Evolutionary conservation across 2,329 filamentous ascomycete genomes (phyloP).

Genomic region (Juglanconis oblonga): DNA sequence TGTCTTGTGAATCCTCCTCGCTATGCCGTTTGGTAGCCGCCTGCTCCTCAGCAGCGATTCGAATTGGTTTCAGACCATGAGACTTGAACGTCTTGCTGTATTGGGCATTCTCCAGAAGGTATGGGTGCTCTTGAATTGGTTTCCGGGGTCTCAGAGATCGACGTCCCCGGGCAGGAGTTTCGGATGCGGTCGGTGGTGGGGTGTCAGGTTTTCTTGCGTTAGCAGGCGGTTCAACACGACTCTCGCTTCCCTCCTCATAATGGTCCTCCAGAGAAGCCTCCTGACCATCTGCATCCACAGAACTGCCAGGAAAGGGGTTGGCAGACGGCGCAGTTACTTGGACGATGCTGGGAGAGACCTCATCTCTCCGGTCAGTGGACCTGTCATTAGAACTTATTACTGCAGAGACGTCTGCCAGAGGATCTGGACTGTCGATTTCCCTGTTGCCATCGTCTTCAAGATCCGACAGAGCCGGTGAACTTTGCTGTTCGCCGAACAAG

Average conservation of each 20-base stretch:
- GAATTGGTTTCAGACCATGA: slow-evolving; percentile 53
- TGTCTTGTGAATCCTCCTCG: slow-evolving; percentile 40
- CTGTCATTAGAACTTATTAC: neutral
- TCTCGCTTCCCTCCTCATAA: neutral
- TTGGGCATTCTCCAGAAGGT: slow-evolving; percentile 52
- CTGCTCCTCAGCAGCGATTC: slow-evolving; percentile 33
- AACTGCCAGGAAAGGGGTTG: slow-evolving; percentile 4
- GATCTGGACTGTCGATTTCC: neutral
- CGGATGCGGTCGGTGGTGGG: neutral
- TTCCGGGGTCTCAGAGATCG: slow-evolving; percentile 57
- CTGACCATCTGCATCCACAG: neutral
- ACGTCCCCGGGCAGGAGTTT: slow-evolving; percentile 11
- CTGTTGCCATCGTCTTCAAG: neutral
- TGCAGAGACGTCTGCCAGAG: slow-evolving; percentile 1
- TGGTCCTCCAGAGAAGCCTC: neutral
- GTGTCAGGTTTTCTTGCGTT: neutral
- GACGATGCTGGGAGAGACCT: slow-evolving; percentile 29
- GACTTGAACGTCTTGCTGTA: slow-evolving; percentile 52
- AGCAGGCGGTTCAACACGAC: neutral
- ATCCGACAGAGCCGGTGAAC: neutral
- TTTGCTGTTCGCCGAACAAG: neutral
- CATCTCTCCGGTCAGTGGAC: slow-evolving; percentile 13
- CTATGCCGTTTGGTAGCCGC: slow-evolving; percentile 25
- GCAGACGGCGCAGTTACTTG: slow-evolving; percentile 18
- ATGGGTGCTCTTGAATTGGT: slow-evolving; percentile 60